A percentile compares a stretch with the other conserved stretches of the same genome.
Conservation (phyloP, 2,329 filamentous ascomycete species). For the Hypoxylon sp. region DNA sequence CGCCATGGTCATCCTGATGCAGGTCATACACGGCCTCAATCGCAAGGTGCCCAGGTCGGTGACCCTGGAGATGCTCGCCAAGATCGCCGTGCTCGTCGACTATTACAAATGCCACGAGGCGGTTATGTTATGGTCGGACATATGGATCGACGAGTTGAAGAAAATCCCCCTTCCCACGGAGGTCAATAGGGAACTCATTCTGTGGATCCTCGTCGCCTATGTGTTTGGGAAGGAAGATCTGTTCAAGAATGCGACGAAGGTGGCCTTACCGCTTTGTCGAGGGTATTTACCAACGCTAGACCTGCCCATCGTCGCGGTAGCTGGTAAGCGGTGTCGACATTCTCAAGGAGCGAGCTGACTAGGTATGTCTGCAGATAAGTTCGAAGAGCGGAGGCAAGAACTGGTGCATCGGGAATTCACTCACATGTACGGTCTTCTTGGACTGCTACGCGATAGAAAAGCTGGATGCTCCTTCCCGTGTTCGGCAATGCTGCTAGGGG, state of each 20-base stretch:
- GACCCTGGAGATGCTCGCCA: constrained; percentile 28
- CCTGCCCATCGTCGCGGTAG: constrained; percentile 9
- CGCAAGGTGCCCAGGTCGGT: constrained; percentile 10
- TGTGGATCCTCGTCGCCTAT: constrained; percentile 12
- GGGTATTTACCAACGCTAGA: constrained; percentile 8
- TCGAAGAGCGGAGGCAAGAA: neutral
- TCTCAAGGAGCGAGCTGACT: neutral
- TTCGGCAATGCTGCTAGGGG: constrained; percentile 23
- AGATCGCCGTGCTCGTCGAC: constrained; percentile 33
- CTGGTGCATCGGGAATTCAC: neutral
- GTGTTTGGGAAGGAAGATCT: neutral
- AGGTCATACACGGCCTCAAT: constrained; percentile 32
- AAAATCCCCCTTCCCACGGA: neutral
- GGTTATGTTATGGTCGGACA: neutral
- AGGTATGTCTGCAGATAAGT: neutral
- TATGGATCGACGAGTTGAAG: neutral
- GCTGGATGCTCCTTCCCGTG: constrained; percentile 22
- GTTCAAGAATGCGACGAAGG: neutral
- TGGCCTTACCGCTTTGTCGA: neutral
- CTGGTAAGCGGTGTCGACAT: constrained; percentile 1
- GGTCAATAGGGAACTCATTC: constrained; percentile 5
- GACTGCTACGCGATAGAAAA: neutral
- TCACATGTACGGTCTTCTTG: neutral
- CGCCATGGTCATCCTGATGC: constrained; percentile 47
- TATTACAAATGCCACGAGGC: constrained; percentile 35